Conservation (phyloP, 2,329 filamentous ascomycete species). For the Teratosphaeria destructans region DNA sequence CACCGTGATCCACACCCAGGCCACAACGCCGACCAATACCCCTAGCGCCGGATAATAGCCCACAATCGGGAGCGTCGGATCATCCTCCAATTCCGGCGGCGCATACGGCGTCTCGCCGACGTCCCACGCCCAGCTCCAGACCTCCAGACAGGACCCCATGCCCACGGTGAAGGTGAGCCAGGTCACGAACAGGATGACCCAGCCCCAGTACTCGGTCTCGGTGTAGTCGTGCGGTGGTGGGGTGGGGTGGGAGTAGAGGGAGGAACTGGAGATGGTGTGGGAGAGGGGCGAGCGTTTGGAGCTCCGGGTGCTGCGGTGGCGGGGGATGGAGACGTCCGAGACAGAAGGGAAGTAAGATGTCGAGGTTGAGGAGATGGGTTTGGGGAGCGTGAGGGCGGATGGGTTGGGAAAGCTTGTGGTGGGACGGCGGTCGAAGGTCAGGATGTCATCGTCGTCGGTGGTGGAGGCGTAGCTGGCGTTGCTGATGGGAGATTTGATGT, state of each 20-base stretch:
- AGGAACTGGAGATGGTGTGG: constrained; percentile 13
- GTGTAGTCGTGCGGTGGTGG: constrained; percentile 69
- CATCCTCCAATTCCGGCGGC: constrained; percentile 88
- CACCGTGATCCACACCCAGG: constrained; percentile 96
- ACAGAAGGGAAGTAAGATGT: constrained; percentile 20
- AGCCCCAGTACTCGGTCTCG: constrained; percentile 97
- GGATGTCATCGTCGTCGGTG: constrained; percentile 72
- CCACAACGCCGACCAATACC: constrained; percentile 88
- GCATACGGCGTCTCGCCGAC: constrained; percentile 93
- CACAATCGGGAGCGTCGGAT: constrained; percentile 85
- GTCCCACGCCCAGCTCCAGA: constrained; percentile 99
- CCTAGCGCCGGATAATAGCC: constrained; percentile 95
- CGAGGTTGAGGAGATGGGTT: constrained; percentile 13
- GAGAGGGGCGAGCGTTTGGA: constrained; percentile 15
- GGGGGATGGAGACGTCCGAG: constrained; percentile 8
- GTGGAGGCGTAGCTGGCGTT: constrained; percentile 55
- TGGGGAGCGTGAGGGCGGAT: constrained; percentile 4
- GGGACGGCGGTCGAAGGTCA: constrained; percentile 46
- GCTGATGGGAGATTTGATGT: constrained; percentile 35
- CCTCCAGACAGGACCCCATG: constrained; percentile 87
- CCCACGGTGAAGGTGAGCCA: constrained; percentile 95
- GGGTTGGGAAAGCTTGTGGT: constrained; percentile 9
- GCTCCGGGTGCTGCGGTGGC: constrained; percentile 6
- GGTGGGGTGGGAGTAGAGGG: constrained; percentile 8
- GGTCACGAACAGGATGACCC: constrained; percentile 80